phyloP scores from a whole-genome alignment of 2,329 filamentous ascomycete genomes.

The Trichoderma sp. region DNA sequence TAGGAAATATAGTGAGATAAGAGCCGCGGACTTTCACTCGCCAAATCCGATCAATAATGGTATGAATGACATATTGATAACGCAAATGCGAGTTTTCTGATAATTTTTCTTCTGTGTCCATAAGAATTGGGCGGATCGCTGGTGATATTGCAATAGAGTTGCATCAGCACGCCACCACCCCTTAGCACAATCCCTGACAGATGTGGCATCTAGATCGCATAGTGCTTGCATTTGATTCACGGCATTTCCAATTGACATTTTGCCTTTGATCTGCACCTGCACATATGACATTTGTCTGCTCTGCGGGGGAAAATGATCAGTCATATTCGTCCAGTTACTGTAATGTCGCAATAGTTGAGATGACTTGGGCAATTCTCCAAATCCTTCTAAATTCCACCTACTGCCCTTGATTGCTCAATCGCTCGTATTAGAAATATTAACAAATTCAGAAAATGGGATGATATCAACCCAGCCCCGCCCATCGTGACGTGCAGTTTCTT shows the following conservation, averaged over 20 bases:
- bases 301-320: constrained; percentile 5
- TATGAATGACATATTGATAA: background rate
- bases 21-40: background rate
- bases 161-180: constrained; percentile 15
- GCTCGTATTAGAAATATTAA: background rate
- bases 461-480: background rate
- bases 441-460: background rate
- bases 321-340: background rate
- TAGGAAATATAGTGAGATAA: background rate
- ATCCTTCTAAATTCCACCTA: background rate
- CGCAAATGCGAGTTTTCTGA: too few species aligned
- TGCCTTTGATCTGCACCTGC: background rate
- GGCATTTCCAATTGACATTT: background rate
- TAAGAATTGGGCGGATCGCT: background rate
- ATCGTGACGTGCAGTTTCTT: background rate
- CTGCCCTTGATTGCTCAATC: background rate
- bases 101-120: background rate
- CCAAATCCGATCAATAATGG: background rate
- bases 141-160: constrained; percentile 7
- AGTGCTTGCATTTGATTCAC: background rate
- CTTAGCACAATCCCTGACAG: background rate
- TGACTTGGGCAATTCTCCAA: background rate
- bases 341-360: background rate
- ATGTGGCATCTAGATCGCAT: background rate
- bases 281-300: background rate